A percentile compares a stretch with the other conserved stretches of the same genome.
phyloP scores from a whole-genome alignment of 306 rosid species.

The Cucurbita moschata region DNA sequence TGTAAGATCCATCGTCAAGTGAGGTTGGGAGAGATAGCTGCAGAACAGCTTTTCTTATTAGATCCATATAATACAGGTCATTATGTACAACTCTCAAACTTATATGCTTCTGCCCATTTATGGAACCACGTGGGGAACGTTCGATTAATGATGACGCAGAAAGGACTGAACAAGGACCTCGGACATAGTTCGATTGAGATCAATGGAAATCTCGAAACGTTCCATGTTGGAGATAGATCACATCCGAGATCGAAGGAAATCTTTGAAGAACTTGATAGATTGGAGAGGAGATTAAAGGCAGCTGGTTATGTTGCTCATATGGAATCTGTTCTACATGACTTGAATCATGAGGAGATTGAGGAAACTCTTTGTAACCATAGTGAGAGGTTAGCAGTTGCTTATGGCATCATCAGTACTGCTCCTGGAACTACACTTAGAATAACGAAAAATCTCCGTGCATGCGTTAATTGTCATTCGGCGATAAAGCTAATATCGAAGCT shows the following conservation, averaged over 20 bases:
- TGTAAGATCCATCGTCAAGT: conserved; percentile 9
- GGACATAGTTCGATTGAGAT: conserved; percentile 12
- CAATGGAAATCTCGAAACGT: conserved; percentile 1
- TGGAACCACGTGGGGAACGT: conserved; percentile 7
- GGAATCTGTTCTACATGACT: conserved; percentile 7
- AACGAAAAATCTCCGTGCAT: conserved; percentile 6
- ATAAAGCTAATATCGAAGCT: conserved; percentile 10
- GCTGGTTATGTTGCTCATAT: conserved; percentile 1
- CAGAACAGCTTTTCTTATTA: conserved; percentile 6
- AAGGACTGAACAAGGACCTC: conserved; percentile 7
- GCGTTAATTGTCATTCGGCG: conserved; percentile 1
- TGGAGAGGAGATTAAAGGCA: conserved; percentile 5
- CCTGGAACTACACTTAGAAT: conserved; percentile 6
- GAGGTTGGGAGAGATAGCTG: conserved; percentile 9
- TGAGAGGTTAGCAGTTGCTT: conserved; percentile 9
- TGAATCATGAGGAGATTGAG: conserved; percentile 8
- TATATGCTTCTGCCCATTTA: conserved; percentile 4
- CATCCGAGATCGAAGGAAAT: conserved; percentile 4
- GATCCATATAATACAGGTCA: conserved; percentile 10
- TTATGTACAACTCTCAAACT: conserved; percentile 12
- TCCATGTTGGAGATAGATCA: conserved; percentile 4
- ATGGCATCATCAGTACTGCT: conserved; percentile 8
- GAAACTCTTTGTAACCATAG: conserved; percentile 7
- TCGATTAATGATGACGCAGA: conserved; percentile 8
- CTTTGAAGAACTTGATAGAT: conserved; percentile 5